Percentiles rank a stretch among this genome's conserved stretches.
phyloP scores from a whole-genome alignment of 768 basidiomycete species.

The Agrocybe pediades region DNA sequence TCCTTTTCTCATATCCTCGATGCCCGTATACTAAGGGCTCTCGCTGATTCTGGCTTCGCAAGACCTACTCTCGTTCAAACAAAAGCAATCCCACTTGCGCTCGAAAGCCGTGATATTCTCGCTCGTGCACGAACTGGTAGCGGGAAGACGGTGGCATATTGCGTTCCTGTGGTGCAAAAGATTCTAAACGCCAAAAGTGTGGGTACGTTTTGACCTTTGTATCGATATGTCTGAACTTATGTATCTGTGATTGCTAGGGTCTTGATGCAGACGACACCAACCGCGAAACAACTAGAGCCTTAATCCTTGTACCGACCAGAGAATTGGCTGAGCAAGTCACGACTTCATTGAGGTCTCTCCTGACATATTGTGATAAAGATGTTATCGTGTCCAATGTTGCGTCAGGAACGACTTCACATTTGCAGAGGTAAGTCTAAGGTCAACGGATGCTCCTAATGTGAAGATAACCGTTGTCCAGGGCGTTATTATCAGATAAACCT shows the following conservation, averaged over 20 bases:
- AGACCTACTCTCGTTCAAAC: conserved; percentile 91
- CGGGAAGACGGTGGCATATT: conserved; percentile 97
- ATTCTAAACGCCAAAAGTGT: conserved; percentile 81
- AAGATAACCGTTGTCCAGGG: conserved; percentile 21
- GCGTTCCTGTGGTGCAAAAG: conserved; percentile 88
- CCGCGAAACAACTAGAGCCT: conserved; percentile 64
- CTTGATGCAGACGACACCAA: conserved; percentile 38
- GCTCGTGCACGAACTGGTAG: conserved; percentile 94
- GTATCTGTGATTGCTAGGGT: conserved; percentile 27
- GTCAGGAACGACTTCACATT: conserved; percentile 65
- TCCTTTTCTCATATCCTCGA: conserved; percentile 82
- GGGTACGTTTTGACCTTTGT: conserved; percentile 33
- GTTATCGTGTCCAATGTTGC: conserved; percentile 77
- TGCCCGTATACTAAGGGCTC: conserved; percentile 79
- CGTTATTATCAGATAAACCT: conserved; percentile 41
- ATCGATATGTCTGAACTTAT: background rate
- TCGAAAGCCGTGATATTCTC: conserved; percentile 88
- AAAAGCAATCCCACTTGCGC: conserved; percentile 89
- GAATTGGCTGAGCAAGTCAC: conserved; percentile 93
- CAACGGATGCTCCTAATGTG: background rate
- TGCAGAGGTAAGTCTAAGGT: conserved; percentile 60
- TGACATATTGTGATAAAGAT: conserved; percentile 79
- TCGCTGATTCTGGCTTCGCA: conserved; percentile 89
- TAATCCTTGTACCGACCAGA: conserved; percentile 87
- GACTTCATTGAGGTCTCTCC: conserved; percentile 60